Evolutionary conservation across 805 yeast genomes (phyloP), one percentile per base, ranked within the genome.

Genomic region (Candida verbasci): DNA sequence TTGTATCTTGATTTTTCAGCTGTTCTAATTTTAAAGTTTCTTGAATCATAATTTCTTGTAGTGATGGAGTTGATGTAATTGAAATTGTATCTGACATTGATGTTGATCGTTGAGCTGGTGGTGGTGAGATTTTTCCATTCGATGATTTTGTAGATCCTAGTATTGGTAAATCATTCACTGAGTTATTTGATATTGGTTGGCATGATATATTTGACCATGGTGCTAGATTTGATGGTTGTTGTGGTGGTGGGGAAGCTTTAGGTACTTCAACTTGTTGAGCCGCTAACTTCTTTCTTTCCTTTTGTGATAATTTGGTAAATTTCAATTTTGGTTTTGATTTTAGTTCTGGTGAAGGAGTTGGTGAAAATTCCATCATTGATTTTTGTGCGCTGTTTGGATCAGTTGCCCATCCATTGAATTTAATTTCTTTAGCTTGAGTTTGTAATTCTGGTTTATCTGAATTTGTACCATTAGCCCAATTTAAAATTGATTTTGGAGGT

Each of bases 261-360:
- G 27, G 37, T 17, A 35, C 26, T n/a, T 33, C 23, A 11, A 29
- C 38, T 14, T 33, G 15, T 9, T 24, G 21, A 9, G 43, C 43
- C 2, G 65, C 63, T 44, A 65, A 45, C 40, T 62, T 68, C 49
- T 72, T 75, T 27, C 85, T 55, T 44, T 78, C 84, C 47, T 76
- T 76, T 44, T 81, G 86, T 1, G 86, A 78, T 11, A 75, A 47
- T 42, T 72, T 71, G 22, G 58, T 51, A 15, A 69, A 48, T 36
- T 56, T 58, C 3, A 58, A 49, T 26, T 59, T 67, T 6, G 39
- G 32, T 20, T 48, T 44, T 14, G 15, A 10, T 22, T 39, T 39
- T 22, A 31, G 26, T 17, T 31, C 35, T 14, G 29, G 23, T n/a
- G 17, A 9, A 4, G 11, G 14, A 15, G 10, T 9, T 7, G 29